Evolutionary conservation across 495 filamentous ascomycete genomes (phyloP), one percentile per base, ranked within the genome.

Genomic region (Lasiosphaeria ovina): DNA sequence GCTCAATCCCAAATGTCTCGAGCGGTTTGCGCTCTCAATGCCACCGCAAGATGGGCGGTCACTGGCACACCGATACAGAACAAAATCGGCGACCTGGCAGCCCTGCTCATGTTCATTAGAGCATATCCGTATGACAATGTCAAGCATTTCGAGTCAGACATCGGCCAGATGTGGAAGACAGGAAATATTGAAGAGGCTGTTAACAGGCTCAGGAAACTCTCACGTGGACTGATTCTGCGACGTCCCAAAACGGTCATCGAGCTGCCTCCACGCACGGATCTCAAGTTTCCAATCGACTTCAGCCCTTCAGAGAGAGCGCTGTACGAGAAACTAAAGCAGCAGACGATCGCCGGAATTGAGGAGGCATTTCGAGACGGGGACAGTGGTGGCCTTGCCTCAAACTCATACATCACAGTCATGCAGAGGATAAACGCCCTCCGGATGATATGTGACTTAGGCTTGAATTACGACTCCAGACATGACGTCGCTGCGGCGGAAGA

Each of bases 61-160:
- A 79, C 72, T 0, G 77, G 73, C 0, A 79, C 76, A 0, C 77
- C 77, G 0, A 73, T 80, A 1, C 77, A 80, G 50, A 80, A 80
- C 51, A 59, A 65, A 1, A 62, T 79, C 0, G 53, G 55, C 6
- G 77, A 80, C 42, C 61, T 80, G 7, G 60, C 66, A 3, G 60
- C 61, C 5, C 56, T 79, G 3, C 62, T 79, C 6, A 74, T 69
- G 51, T 79, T 79, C 47, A 38, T 81, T 4, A 62, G 58, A 11
- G 69, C 59, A 3, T 60, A 67, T 42, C 78, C 77, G 6, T 81
- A 78, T 51, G 52, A 62, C 17, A 68, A 79, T 35, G 58, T 35
- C 0, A 70, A 54, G 48, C 14, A 16, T 1, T 79, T 77, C 51
- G 72, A 72, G 8, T 16, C 53, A 0, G 66, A 75, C 34, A 71